These are phyloP conservation scores for Xerocomus spinulosus DNA, from an alignment of 768 basidiomycete species.

Conservation along the genomic window DNA sequence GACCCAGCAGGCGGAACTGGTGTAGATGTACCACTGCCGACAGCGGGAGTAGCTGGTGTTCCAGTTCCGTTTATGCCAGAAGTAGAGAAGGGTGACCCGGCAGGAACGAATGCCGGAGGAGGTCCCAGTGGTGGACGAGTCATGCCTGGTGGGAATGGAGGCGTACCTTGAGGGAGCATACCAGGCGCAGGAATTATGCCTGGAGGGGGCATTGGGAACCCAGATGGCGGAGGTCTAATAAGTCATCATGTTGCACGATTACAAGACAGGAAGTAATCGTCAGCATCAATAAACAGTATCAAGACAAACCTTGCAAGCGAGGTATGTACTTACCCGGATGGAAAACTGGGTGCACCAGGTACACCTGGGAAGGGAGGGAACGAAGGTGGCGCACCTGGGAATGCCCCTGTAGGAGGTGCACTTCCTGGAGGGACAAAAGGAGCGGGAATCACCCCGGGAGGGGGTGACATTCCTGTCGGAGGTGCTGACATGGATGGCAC, in stretches of 20 bases:
- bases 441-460: conserved; percentile 38
- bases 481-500: conserved; percentile 26
- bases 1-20: conserved; percentile 19
- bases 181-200: conserved; percentile 36
- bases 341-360: conserved; percentile 49
- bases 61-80: conserved; percentile 21
- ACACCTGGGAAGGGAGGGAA: conserved; percentile 41
- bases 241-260: conserved; percentile 8
- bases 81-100: conserved; percentile 29
- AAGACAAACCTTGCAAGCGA: conserved; percentile 11
- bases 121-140: conserved; percentile 30
- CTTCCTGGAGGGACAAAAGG: conserved; percentile 37
- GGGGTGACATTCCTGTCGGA: conserved; percentile 33
- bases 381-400: conserved; percentile 35
- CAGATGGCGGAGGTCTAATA: conserved; percentile 48
- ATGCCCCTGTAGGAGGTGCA: conserved; percentile 34
- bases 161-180: conserved; percentile 34
- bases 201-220: conserved; percentile 47
- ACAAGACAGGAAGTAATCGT: conserved; percentile 11
- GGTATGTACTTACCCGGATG: conserved; percentile 47
- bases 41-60: conserved; percentile 11
- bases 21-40: conserved; percentile 27
- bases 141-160: conserved; percentile 36
- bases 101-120: conserved; percentile 36
- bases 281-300: conserved; percentile 17